phyloP scores from a whole-genome alignment of 2,329 filamentous ascomycete genomes.

The Pseudonectria foliicola region DNA sequence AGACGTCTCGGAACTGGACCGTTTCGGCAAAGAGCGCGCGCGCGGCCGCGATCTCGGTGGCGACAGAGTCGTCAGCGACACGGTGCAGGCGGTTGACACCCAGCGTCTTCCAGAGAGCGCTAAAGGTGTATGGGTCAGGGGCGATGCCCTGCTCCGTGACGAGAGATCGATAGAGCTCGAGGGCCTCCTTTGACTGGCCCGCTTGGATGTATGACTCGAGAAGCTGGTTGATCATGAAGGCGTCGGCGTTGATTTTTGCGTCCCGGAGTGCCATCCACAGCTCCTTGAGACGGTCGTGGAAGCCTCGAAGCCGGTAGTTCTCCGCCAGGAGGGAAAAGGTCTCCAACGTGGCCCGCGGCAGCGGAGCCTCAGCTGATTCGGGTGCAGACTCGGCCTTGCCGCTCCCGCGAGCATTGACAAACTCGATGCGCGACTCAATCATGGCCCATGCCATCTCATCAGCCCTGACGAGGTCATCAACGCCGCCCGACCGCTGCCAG shows the following conservation, averaged over 20 bases:
- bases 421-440: slow-evolving; percentile 61
- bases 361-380: slow-evolving; percentile 9
- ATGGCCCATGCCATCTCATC: slow-evolving; percentile 69
- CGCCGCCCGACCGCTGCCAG: slow-evolving; percentile 59
- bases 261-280: slow-evolving; percentile 56
- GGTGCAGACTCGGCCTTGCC: not conserved
- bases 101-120: slow-evolving; percentile 57
- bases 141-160: slow-evolving; percentile 40
- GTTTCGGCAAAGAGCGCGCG: slow-evolving; percentile 41
- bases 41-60: slow-evolving; percentile 26
- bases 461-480: slow-evolving; percentile 49
- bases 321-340: slow-evolving; percentile 71
- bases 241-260: slow-evolving; percentile 59
- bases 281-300: slow-evolving; percentile 49
- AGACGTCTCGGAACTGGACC: slow-evolving; percentile 41
- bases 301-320: slow-evolving; percentile 58
- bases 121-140: slow-evolving; percentile 63
- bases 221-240: slow-evolving; percentile 74
- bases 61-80: slow-evolving; percentile 23
- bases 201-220: slow-evolving; percentile 59
- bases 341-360: slow-evolving; percentile 62
- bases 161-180: slow-evolving; percentile 49
- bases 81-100: slow-evolving; percentile 41
- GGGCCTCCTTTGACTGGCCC: slow-evolving; percentile 47
- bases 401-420: slow-evolving; percentile 43